A percentile compares a stretch with the other conserved stretches of the same genome.
These are phyloP conservation scores for Alternaria sp. DNA, from an alignment of 2,329 filamentous ascomycete genomes.

Conservation along the genomic window DNA sequence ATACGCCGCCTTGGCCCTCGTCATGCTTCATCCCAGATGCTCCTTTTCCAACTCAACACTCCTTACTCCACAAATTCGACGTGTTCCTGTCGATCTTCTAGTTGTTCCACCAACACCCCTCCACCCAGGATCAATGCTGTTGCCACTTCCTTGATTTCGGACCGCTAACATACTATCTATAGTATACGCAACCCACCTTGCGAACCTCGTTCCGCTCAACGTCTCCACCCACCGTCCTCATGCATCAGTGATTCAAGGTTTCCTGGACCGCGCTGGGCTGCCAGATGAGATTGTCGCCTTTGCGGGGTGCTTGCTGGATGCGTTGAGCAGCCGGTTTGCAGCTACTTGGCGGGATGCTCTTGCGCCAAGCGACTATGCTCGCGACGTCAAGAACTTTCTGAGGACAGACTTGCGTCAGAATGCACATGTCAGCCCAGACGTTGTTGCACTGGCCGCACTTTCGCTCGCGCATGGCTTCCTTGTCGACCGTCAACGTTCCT, in stretches of 20 bases:
- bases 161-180: conserved; percentile 33
- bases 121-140: neutral
- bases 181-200: conserved; percentile 48
- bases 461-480: conserved; percentile 48
- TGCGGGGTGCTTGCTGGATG: conserved; percentile 50
- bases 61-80: conserved; percentile 14
- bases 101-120: conserved; percentile 18
- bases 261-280: conserved; percentile 43
- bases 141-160: conserved; percentile 18
- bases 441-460: conserved; percentile 49
- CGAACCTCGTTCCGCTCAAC: conserved; percentile 48
- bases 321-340: conserved; percentile 45
- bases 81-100: conserved; percentile 34
- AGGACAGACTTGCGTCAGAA: conserved; percentile 24
- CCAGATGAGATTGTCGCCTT: conserved; percentile 49
- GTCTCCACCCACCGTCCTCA: conserved; percentile 40
- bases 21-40: conserved; percentile 19
- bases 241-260: conserved; percentile 34
- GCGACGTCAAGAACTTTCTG: conserved; percentile 24
- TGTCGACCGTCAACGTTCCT: conserved; percentile 40
- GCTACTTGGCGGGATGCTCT: conserved; percentile 40
- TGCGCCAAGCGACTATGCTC: conserved; percentile 24
- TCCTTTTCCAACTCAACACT: conserved; percentile 11
- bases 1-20: conserved; percentile 22
- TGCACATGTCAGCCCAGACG: conserved; percentile 36